These are phyloP conservation scores for Metarhizium sp. DNA, from an alignment of 2,329 filamentous ascomycete species.

Conservation along the genomic window DNA sequence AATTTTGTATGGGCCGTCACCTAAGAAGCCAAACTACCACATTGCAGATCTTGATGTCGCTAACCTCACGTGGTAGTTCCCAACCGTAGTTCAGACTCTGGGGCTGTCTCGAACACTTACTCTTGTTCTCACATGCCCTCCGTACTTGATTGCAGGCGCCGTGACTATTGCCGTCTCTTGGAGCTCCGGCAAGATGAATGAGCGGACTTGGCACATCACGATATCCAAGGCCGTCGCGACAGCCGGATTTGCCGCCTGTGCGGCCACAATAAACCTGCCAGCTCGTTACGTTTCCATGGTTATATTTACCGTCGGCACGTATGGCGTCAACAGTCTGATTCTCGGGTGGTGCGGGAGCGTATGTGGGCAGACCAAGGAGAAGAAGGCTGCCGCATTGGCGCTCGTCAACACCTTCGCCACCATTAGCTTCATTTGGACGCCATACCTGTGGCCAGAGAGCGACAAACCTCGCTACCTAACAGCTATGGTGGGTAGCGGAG, in stretches of 20 bases:
- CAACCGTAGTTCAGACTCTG: conserved; percentile 21
- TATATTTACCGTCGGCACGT: conserved; percentile 22
- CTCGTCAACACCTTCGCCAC: conserved; percentile 20
- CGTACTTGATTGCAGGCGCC: conserved; percentile 20
- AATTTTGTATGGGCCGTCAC: too few species aligned
- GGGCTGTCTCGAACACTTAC: conserved; percentile 20
- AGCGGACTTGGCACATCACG: conserved; percentile 32
- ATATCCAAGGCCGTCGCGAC: conserved; percentile 28
- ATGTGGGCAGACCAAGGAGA: conserved; percentile 31
- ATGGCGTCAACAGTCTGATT: conserved; percentile 27
- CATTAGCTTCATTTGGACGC: conserved; percentile 29
- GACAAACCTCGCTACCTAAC: conserved; percentile 30
- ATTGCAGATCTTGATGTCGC: too few species aligned
- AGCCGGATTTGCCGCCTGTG: conserved; percentile 25
- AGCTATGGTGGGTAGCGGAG: conserved; percentile 18
- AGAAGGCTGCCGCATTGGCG: conserved; percentile 29
- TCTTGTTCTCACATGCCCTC: conserved; percentile 22
- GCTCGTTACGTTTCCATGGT: conserved; percentile 21
- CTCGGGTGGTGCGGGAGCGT: conserved; percentile 19
- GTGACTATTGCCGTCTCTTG: conserved; percentile 15
- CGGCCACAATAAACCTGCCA: conserved; percentile 14
- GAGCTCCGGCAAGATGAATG: conserved; percentile 30
- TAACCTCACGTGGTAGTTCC: too few species aligned
- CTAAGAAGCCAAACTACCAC: too few species aligned
- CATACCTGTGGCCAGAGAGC: conserved; percentile 29